Percentiles rank a stretch among this genome's conserved stretches.
Evolutionary conservation across 495 filamentous ascomycete species (phyloP).

Genomic region (Arthonia radiata): DNA sequence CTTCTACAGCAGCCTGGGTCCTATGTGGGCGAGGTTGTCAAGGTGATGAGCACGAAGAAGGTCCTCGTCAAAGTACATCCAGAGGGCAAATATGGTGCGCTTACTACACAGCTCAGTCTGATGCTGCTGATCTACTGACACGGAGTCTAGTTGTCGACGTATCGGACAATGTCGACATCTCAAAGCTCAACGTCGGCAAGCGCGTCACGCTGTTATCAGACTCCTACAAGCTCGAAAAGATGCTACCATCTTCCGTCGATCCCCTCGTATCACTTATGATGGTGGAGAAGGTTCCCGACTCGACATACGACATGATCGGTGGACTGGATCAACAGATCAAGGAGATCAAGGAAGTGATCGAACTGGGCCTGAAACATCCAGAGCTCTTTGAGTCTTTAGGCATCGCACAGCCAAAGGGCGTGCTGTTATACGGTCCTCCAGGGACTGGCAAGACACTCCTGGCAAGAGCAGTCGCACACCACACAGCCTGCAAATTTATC

Average conservation of each 20-base stretch:
- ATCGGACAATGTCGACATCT: conserved; percentile 76
- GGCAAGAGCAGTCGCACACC: conserved; percentile 86
- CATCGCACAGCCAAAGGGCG: conserved; percentile 94
- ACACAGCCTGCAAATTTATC: conserved; percentile 98
- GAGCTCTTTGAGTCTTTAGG: conserved; percentile 97
- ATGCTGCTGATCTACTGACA: too few species aligned
- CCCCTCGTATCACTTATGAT: conserved; percentile 99
- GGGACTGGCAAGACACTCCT: conserved; percentile 95
- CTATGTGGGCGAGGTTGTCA: conserved; percentile 96
- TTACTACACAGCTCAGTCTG: neutral
- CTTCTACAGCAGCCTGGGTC: conserved; percentile 92
- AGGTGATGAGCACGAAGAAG: conserved; percentile 99
- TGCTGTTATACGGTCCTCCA: conserved; percentile 87
- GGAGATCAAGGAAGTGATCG: conserved; percentile 99
- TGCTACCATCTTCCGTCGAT: conserved; percentile 90
- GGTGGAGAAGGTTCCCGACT: conserved; percentile 99
- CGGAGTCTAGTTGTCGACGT: conserved; percentile 66
- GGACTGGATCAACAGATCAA: conserved; percentile 98
- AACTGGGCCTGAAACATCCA: conserved; percentile 92
- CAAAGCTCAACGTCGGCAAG: conserved; percentile 91
- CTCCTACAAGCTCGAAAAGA: conserved; percentile 93
- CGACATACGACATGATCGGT: conserved; percentile 99
- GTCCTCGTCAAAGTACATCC: conserved; percentile 97
- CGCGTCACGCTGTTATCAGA: conserved; percentile 90
- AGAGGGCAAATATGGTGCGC: conserved; percentile 95